Base-by-base conservation (phyloP, 306 rosid species). In the Prunus kanzakura region DNA sequence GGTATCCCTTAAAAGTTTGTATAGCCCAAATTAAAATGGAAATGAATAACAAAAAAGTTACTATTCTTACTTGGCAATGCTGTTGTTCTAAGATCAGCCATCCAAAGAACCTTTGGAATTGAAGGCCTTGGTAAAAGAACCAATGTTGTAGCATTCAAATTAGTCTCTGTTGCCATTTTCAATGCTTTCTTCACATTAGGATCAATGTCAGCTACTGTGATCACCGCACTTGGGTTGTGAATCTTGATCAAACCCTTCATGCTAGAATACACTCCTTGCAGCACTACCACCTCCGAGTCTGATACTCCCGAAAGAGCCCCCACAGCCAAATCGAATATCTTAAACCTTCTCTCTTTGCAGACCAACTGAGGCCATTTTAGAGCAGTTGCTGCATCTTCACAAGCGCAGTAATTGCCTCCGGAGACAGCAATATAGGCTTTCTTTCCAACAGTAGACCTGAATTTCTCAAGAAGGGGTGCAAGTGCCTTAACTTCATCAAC, bases 211-310 rank as follows among this genome's bases (percentile, higher is more conserved):
- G 86, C 92, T 47, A 89, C 93, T 11, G 93, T 81, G 57, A 95
- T 88, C 38, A 95, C 87, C 23, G 92, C 91, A 65, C 97, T 92
- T 4, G 97, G 99, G 70, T 90, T 92, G 43, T 95, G 97, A 72
- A 92, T 91, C 62, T 85, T 89, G 68, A 95, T 86, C 91, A 95
- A 88, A 35, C 99, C 98, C 83, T 92, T 95, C 93, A 92, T 73
- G 86, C 99, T 89, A 6, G 97, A 85, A 64, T 92, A 95, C 75
- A 95, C 89, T 50, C 87, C 88, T 64, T 95, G 93, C 41, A 95
- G 81, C 27, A 92, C 84, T 3, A 95, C 93, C 18, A 93, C 92
- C 83, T 95, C 97, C 0, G 99, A 95, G 41, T 92, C 77, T 29
- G 99, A 95, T 9, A 78, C 51, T 5, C 86, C 98, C 2, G 97